Conservation (phyloP, 768 basidiomycete genomes). For the Boletus reticulatus region DNA sequence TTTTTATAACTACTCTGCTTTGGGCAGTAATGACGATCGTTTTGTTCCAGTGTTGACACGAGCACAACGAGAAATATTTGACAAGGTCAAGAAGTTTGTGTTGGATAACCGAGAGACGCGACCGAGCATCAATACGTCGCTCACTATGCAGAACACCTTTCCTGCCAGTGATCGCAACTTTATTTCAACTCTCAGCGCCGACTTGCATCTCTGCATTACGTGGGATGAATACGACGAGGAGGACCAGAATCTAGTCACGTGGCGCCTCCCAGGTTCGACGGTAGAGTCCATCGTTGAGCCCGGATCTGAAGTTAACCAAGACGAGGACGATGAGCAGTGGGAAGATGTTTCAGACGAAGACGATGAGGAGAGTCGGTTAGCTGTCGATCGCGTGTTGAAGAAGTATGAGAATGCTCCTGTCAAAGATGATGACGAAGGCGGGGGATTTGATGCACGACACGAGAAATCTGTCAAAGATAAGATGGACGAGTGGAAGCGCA, state of each 20-base stretch:
- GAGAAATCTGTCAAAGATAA: conserved; percentile 73
- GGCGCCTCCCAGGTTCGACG: conserved; percentile 51
- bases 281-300: conserved; percentile 34
- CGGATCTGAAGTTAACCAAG: conserved; percentile 39
- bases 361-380: conserved; percentile 68
- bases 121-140: conserved; percentile 35
- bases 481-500: conserved; percentile 90
- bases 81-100: conserved; percentile 76
- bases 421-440: conserved; percentile 64
- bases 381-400: conserved; percentile 76
- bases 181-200: conserved; percentile 69
- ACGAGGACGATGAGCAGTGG: conserved; percentile 49
- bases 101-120: conserved; percentile 37
- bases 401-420: conserved; percentile 90
- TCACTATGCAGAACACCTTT: conserved; percentile 77
- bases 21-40: not conserved
- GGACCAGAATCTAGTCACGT: conserved; percentile 73
- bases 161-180: conserved; percentile 80
- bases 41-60: conserved; percentile 57
- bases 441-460: conserved; percentile 76
- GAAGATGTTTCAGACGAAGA: conserved; percentile 50
- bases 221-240: conserved; percentile 95
- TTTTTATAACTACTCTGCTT: not conserved
- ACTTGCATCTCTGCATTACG: conserved; percentile 73
- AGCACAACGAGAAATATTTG: conserved; percentile 75